phyloP scores from a whole-genome alignment of 1,139 yeast species.

The Saccharomyces pastorianus region DNA sequence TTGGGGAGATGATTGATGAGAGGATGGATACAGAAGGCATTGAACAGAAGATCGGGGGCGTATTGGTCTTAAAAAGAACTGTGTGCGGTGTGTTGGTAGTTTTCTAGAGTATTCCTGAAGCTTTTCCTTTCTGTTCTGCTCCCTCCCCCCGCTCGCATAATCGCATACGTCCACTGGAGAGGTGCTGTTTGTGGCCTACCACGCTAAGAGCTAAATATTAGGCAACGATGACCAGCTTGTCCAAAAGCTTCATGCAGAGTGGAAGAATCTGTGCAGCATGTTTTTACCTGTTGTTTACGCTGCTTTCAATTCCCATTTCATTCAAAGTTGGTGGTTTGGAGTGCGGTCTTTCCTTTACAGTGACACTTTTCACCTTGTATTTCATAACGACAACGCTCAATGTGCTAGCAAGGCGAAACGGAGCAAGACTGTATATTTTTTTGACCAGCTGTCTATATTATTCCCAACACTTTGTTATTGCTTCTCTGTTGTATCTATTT shows the following conservation, averaged over 20 bases:
- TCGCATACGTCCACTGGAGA: background rate
- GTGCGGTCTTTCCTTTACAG: slow-evolving; percentile 83
- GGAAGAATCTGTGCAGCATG: slow-evolving; percentile 28
- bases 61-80: background rate
- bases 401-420: slow-evolving; percentile 43
- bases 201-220: background rate
- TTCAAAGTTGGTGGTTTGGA: slow-evolving; percentile 91
- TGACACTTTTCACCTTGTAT: slow-evolving; percentile 62
- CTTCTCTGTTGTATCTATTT: slow-evolving; percentile 57
- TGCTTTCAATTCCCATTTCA: slow-evolving; percentile 82
- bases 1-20: background rate
- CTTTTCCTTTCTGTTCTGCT: slow-evolving; percentile 1
- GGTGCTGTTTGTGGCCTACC: background rate
- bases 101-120: background rate
- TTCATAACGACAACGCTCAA: slow-evolving; percentile 67
- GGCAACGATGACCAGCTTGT: slow-evolving; percentile 8
- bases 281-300: slow-evolving; percentile 52
- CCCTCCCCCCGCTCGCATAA: background rate
- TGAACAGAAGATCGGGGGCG: background rate
- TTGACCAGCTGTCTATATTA: slow-evolving; percentile 48
- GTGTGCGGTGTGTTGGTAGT: background rate
- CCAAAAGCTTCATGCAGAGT: slow-evolving; percentile 18
- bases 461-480: slow-evolving; percentile 73
- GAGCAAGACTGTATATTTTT: slow-evolving; percentile 45
- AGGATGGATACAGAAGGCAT: background rate